Conservation (phyloP, 345 rosid genomes). For the Salix brachista region DNA sequence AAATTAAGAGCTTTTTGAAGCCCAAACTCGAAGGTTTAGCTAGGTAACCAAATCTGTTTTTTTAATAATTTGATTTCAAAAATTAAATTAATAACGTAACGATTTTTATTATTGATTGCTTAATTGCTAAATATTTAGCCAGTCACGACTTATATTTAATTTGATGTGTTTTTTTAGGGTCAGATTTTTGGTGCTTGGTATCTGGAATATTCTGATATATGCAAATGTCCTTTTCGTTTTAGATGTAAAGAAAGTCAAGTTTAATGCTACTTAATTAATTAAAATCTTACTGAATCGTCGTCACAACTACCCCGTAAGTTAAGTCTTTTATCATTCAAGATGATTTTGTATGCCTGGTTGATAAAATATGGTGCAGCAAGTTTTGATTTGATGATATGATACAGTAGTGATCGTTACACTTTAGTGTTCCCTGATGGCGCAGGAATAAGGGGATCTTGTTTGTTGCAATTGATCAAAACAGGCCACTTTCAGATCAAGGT, state of each 20-base stretch:
- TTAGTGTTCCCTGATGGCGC: neutral
- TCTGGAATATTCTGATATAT: neutral
- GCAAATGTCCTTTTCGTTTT: conserved; percentile 1
- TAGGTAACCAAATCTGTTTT: conserved; percentile 35
- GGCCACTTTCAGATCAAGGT: conserved; percentile 76
- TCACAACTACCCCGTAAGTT: neutral
- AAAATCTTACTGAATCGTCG: neutral
- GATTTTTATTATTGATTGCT: neutral
- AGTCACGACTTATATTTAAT: neutral
- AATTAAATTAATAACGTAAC: neutral
- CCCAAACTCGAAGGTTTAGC: conserved; percentile 71
- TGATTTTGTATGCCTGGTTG: neutral
- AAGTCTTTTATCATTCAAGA: neutral
- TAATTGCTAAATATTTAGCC: neutral
- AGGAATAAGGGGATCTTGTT: conserved; percentile 51
- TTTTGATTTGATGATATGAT: neutral
- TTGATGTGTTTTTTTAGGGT: neutral
- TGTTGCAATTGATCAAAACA: conserved; percentile 67
- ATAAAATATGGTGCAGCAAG: neutral
- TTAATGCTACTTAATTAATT: neutral
- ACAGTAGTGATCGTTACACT: neutral
- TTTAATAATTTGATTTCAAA: too few species aligned
- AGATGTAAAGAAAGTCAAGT: neutral
- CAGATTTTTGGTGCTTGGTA: neutral
- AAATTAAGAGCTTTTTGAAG: conserved; percentile 70